Percentiles rank a stretch among this genome's conserved stretches.
These are phyloP conservation scores for Venturia carpophila DNA, from an alignment of 2,329 filamentous ascomycete genomes.

Conservation along the genomic window DNA sequence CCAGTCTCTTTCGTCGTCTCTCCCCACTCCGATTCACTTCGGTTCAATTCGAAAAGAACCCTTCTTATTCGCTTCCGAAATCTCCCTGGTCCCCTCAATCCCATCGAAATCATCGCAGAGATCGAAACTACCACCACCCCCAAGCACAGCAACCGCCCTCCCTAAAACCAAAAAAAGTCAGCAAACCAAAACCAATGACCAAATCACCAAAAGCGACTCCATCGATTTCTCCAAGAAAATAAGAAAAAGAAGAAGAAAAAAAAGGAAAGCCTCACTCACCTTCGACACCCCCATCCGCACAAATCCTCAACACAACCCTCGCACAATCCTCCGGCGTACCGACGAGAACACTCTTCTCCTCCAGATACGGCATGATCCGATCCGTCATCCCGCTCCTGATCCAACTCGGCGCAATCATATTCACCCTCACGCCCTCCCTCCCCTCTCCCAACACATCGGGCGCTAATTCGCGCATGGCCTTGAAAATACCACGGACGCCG, in stretches of 20 bases:
- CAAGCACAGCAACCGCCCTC: not conserved
- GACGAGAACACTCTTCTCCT: not conserved
- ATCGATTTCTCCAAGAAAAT: too few relatives aligned
- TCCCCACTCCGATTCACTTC: not conserved
- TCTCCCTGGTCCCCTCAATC: slow-evolving; percentile 3
- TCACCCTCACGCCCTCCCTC: not conserved
- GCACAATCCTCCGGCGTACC: slow-evolving; percentile 1
- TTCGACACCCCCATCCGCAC: slow-evolving; percentile 1
- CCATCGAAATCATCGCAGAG: slow-evolving; percentile 12
- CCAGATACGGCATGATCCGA: not conserved
- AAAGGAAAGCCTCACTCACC: slow-evolving; percentile 4
- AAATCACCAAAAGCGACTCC: not conserved
- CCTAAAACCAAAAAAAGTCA: not conserved
- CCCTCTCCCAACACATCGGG: not conserved
- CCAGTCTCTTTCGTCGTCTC: not conserved
- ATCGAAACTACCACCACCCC: not conserved
- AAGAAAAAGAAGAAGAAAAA: not conserved
- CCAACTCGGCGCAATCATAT: slow-evolving; percentile 16
- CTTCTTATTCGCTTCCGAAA: not conserved
- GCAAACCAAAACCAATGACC: too few relatives aligned
- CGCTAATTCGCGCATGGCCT: slow-evolving; percentile 20
- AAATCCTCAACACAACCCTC: slow-evolving; percentile 12
- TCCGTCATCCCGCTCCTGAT: slow-evolving; percentile 7
- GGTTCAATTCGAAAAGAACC: not conserved
- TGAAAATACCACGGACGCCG: slow-evolving; percentile 26